Conservation (phyloP, 805 yeast genomes). For the Spencermartinsiella europaea region DNA sequence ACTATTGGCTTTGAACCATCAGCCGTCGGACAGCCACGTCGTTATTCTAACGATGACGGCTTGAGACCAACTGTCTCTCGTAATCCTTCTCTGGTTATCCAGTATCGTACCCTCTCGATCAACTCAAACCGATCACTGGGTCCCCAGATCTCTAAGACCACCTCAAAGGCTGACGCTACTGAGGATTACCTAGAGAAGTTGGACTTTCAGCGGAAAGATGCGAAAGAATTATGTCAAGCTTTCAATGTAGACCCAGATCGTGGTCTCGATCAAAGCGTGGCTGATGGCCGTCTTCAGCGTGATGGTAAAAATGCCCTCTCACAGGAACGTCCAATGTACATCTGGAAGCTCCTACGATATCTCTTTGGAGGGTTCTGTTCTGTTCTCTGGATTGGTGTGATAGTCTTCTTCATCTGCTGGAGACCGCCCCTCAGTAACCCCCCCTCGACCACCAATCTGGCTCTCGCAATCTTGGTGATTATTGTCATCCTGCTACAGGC, state of each 20-base stretch:
- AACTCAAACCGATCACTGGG: neutral
- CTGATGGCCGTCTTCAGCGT: constrained; percentile 3
- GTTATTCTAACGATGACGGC: neutral
- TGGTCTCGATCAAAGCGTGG: constrained; percentile 7
- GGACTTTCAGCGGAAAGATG: constrained; percentile 11
- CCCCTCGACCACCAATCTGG: constrained; percentile 37
- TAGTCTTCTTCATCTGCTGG: constrained; percentile 41
- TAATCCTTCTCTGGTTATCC: neutral
- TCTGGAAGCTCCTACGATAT: constrained; percentile 35
- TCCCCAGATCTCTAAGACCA: neutral
- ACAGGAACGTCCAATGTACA: constrained; percentile 9
- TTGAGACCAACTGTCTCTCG: neutral
- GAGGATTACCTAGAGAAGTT: constrained; percentile 12
- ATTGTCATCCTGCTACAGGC: constrained; percentile 41
- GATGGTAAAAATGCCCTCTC: constrained; percentile 14
- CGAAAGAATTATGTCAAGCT: constrained; percentile 7
- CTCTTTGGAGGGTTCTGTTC: constrained; percentile 48
- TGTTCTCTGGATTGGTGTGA: constrained; percentile 38
- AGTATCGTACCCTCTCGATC: neutral
- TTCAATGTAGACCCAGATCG: constrained; percentile 7
- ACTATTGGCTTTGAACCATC: neutral
- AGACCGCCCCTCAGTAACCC: constrained; percentile 48
- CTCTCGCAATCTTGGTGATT: constrained; percentile 39
- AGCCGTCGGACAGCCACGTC: neutral
- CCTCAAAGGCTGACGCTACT: neutral